Evolutionary conservation across 768 basidiomycete genomes (phyloP).

Genomic region (Basidioascus undulatus): DNA sequence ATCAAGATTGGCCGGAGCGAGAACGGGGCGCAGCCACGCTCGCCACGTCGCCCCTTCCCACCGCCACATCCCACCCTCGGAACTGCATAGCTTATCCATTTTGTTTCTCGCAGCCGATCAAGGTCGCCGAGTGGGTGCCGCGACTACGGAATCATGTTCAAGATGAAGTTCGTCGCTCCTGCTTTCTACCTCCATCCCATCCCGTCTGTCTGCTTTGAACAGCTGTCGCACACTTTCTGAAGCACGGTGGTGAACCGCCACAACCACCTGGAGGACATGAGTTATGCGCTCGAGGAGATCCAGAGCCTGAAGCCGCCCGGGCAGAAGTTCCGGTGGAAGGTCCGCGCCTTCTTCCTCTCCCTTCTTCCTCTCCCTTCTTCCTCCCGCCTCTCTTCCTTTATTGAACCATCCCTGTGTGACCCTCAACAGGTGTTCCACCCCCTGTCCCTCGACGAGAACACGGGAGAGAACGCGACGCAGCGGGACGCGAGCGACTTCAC

Average conservation of each 20-base stretch:
- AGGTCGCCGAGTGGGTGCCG: slow-evolving; percentile 20
- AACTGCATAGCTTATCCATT: too few relatives aligned
- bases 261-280: slow-evolving; percentile 24
- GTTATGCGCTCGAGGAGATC: slow-evolving; percentile 18
- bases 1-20: slow-evolving; percentile 18
- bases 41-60: slow-evolving; percentile 17
- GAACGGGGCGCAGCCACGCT: slow-evolving; percentile 18
- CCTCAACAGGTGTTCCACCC: slow-evolving; percentile 22
- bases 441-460: slow-evolving; percentile 20
- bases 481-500: slow-evolving; percentile 19
- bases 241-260: slow-evolving; percentile 8
- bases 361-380: too few relatives aligned
- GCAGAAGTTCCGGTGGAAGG: slow-evolving; percentile 26
- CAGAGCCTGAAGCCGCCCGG: too few relatives aligned
- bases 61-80: too few relatives aligned
- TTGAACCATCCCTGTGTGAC: too few relatives aligned
- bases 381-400: too few relatives aligned
- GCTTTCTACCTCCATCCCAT: too few relatives aligned
- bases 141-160: slow-evolving; percentile 20
- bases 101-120: too few relatives aligned
- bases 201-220: too few relatives aligned
- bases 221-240: too few relatives aligned
- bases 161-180: slow-evolving; percentile 20
- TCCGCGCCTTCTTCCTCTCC: slow-evolving; percentile 3
- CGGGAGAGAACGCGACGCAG: slow-evolving; percentile 17